Conservation (phyloP, 78 protist genomes). For the Mastigamoeba balamuthi region DNA sequence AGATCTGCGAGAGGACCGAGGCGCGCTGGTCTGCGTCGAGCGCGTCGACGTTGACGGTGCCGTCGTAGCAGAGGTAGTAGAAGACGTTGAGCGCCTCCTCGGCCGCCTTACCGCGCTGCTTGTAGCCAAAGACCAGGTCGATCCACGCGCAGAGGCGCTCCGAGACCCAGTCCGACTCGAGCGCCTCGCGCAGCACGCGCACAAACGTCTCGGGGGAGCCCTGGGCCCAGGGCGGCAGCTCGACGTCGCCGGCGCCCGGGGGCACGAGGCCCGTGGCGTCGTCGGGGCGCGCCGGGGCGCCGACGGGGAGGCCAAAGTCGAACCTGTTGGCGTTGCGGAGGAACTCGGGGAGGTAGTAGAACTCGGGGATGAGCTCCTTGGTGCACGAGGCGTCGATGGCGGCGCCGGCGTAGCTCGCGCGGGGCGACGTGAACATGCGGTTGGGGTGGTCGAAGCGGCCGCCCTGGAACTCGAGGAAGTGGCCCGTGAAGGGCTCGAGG, state of each 20-base stretch:
- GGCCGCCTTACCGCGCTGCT: slow-evolving; percentile 83
- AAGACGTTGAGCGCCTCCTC: slow-evolving; percentile 79
- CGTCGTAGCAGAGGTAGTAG: slow-evolving; percentile 69
- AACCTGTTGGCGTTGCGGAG: slow-evolving; percentile 51
- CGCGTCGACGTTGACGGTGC: slow-evolving; percentile 40
- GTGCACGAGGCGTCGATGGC: slow-evolving; percentile 56
- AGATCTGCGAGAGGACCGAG: slow-evolving; percentile 61
- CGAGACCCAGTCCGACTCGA: slow-evolving; percentile 84
- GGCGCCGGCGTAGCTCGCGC: slow-evolving; percentile 53
- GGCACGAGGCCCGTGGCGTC: slow-evolving; percentile 49
- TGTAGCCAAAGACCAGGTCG: slow-evolving; percentile 88
- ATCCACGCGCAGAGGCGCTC: slow-evolving; percentile 85
- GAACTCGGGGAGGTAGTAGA: slow-evolving; percentile 79
- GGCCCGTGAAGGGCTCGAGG: slow-evolving; percentile 86
- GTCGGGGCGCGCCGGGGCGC: slow-evolving; percentile 39
- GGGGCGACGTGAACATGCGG: slow-evolving; percentile 79
- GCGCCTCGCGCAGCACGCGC: slow-evolving; percentile 65
- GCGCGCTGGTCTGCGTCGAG: slow-evolving; percentile 21
- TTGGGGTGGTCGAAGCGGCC: slow-evolving; percentile 92
- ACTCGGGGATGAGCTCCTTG: slow-evolving; percentile 89
- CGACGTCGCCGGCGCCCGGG: neutral
- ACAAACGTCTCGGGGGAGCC: slow-evolving; percentile 66
- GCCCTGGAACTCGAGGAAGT: slow-evolving; percentile 68
- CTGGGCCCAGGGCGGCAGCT: slow-evolving; percentile 91
- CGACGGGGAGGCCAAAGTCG: slow-evolving; percentile 56